A percentile compares a stretch with the other conserved stretches of the same genome.
Evolutionary conservation across 2,329 filamentous ascomycete species (phyloP).

Genomic region (Aureobasidium sp.): DNA sequence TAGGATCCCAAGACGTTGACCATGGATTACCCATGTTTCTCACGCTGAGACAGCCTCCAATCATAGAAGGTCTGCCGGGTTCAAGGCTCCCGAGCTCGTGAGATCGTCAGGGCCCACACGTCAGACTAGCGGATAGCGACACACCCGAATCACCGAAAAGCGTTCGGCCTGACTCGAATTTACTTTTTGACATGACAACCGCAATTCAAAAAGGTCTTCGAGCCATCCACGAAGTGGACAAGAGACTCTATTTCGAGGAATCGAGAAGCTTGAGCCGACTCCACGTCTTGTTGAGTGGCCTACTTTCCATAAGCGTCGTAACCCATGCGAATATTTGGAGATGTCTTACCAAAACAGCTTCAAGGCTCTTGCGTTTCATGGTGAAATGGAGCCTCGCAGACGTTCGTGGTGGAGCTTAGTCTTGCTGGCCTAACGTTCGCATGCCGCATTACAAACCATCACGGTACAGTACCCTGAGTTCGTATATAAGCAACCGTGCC

Average conservation of each 20-base stretch:
- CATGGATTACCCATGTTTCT: too few relatives aligned
- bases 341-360: not conserved
- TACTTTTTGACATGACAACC: not conserved
- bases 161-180: not conserved
- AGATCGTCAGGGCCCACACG: not conserved
- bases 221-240: not conserved
- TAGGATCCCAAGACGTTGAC: not conserved
- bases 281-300: not conserved
- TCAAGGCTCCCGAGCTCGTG: not conserved
- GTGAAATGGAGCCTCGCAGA: not conserved
- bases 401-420: not conserved
- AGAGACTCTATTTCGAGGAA: slow-evolving; percentile 5
- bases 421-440: not conserved
- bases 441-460: slow-evolving; percentile 2
- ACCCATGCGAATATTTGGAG: slow-evolving; percentile 7
- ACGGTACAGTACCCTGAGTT: not conserved
- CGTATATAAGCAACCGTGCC: not conserved
- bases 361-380: not conserved
- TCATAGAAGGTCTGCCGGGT: not conserved
- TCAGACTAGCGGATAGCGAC: not conserved
- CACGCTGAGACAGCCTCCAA: not conserved
- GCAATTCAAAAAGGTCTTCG: not conserved
- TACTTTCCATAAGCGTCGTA: not conserved
- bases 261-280: not conserved
- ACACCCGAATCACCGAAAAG: not conserved